A percentile compares a stretch with the other conserved stretches of the same genome.
These are phyloP conservation scores for Adansonia grandidieri DNA, from an alignment of 441 rosid genomes.

Conservation along the genomic window DNA sequence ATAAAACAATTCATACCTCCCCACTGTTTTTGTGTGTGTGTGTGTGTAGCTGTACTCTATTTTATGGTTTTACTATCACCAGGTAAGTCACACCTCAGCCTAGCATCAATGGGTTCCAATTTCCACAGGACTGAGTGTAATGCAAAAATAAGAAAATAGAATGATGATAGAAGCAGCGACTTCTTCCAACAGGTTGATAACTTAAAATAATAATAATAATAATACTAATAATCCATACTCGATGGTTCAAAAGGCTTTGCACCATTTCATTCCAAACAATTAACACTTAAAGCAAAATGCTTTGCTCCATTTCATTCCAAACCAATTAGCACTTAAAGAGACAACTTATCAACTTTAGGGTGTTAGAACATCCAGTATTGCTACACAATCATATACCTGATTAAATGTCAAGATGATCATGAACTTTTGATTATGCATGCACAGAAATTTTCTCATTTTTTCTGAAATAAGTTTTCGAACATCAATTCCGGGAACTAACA, in stretches of 20 bases:
- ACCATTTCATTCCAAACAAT: neutral
- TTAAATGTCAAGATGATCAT: neutral
- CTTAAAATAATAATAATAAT: neutral
- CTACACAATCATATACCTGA: neutral
- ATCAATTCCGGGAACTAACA: neutral
- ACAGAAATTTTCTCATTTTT: neutral
- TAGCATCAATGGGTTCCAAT: neutral
- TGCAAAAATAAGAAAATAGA: neutral
- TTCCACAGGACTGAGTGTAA: neutral
- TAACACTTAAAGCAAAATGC: neutral
- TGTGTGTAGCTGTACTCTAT: neutral
- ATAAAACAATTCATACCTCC: neutral
- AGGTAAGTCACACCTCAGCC: neutral
- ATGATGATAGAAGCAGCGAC: neutral
- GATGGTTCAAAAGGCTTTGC: neutral
- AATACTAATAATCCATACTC: neutral
- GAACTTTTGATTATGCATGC: neutral
- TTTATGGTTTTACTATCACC: neutral
- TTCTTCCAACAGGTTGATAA: neutral
- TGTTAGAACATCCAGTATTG: neutral
- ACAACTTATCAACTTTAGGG: neutral
- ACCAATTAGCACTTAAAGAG: neutral
- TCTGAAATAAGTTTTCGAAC: neutral
- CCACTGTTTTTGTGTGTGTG: neutral
- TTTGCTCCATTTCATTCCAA: neutral